Conservation (phyloP, 306 rosid genomes). For the Echinosophora koreensis region DNA sequence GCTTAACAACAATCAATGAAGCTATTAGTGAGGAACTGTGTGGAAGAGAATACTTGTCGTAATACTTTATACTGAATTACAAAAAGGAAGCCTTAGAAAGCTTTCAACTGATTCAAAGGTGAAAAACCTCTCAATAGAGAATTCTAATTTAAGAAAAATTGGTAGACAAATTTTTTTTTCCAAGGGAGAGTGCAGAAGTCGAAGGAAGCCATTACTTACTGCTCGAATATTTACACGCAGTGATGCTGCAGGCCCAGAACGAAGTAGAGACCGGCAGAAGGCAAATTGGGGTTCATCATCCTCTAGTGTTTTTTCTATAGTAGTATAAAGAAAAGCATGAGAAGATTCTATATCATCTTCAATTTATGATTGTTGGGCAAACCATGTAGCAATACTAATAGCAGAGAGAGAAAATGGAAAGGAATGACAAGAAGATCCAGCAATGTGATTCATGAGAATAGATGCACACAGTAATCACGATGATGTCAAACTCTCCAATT, state of each 20-base stretch:
- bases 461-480: constrained; percentile 2
- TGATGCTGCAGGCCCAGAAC: constrained; percentile 92
- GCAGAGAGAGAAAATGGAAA: constrained; percentile 20
- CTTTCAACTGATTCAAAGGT: constrained; percentile 14
- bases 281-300: constrained; percentile 69
- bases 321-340: constrained; percentile 36
- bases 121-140: constrained; percentile 1
- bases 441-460: constrained; percentile 2
- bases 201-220: constrained; percentile 58
- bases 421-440: constrained; percentile 2
- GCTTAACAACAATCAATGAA: constrained; percentile 13
- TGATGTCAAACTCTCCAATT: not conserved
- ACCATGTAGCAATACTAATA: not conserved
- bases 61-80: not conserved
- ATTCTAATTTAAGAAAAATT: constrained; percentile 1
- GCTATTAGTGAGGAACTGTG: constrained; percentile 8
- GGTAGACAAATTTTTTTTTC: too few relatives aligned
- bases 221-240: constrained; percentile 88
- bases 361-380: constrained; percentile 21
- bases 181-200: constrained; percentile 30
- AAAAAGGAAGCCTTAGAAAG: constrained; percentile 36
- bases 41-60: constrained; percentile 20
- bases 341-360: constrained; percentile 22
- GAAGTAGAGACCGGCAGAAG: constrained; percentile 79
- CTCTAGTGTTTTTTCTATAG: constrained; percentile 71